These are phyloP conservation scores for Hylodesmum podocarpum DNA, from an alignment of 306 rosid genomes.

Conservation along the genomic window DNA sequence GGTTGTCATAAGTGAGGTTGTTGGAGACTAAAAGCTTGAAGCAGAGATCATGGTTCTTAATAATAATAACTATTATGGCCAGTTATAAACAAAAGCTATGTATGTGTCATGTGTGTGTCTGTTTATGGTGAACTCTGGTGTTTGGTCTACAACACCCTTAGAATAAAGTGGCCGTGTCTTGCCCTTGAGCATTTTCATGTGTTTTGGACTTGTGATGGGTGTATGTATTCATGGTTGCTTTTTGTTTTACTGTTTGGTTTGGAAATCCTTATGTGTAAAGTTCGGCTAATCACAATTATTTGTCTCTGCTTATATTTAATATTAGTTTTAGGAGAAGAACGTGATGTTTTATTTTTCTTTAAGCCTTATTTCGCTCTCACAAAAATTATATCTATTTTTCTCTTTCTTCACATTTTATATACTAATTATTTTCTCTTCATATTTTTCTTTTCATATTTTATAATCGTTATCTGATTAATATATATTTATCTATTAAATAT, in stretches of 20 bases:
- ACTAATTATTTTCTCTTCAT: no score
- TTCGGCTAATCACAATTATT: slow-evolving; percentile 12
- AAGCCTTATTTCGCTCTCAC: background rate
- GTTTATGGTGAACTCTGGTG: background rate
- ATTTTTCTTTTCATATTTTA: no score
- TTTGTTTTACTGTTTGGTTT: background rate
- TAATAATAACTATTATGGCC: background rate
- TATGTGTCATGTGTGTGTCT: background rate
- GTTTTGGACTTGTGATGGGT: slow-evolving; percentile 29
- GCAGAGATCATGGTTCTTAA: slow-evolving; percentile 39
- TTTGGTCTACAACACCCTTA: background rate
- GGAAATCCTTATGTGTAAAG: background rate
- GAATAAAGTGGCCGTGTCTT: slow-evolving; percentile 45
- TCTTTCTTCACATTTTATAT: no score
- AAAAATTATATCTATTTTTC: no score
- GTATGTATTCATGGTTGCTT: slow-evolving; percentile 24
- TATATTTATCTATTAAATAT: no score
- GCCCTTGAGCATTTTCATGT: background rate
- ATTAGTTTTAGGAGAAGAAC: background rate
- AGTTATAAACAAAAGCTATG: background rate
- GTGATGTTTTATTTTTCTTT: no score
- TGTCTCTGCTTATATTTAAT: slow-evolving; percentile 31
- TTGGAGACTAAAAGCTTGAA: background rate
- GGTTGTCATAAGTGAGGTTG: slow-evolving; percentile 58
- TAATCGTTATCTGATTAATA: no score